Evolutionary conservation across 1,284 basidiomycete species (phyloP).

Genomic region (Hymenochaete sp.): DNA sequence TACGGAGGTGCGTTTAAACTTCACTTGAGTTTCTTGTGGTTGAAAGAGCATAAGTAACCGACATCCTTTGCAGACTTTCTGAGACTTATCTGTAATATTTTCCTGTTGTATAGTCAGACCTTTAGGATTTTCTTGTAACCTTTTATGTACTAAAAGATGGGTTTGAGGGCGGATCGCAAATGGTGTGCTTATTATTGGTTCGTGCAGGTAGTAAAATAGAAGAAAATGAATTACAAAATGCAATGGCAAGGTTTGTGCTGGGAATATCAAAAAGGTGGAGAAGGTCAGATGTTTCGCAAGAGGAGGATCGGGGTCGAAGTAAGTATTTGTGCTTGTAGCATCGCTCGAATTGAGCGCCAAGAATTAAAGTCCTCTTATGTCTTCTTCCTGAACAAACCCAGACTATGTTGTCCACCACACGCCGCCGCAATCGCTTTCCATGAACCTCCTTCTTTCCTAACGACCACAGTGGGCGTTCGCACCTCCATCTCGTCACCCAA

Average conservation of each 20-base stretch:
- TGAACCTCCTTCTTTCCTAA: conserved; percentile 57
- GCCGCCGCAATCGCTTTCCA: conserved; percentile 53
- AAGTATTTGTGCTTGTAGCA: too few relatives aligned
- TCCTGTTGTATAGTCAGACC: background rate
- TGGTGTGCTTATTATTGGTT: too few relatives aligned
- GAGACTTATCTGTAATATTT: conserved; percentile 4
- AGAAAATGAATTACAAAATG: background rate
- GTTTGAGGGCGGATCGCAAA: too few relatives aligned
- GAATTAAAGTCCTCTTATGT: background rate
- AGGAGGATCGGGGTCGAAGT: background rate
- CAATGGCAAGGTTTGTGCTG: background rate
- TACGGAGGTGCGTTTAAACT: conserved; percentile 42
- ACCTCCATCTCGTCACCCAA: conserved; percentile 52
- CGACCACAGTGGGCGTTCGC: conserved; percentile 51
- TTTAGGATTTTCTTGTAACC: background rate
- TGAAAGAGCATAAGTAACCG: too few relatives aligned
- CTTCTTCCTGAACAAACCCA: conserved; percentile 61
- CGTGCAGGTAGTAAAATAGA: background rate
- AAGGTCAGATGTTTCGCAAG: background rate
- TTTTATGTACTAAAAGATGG: too few relatives aligned
- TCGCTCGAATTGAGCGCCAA: too few relatives aligned
- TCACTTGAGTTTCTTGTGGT: background rate
- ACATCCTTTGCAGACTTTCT: conserved; percentile 1
- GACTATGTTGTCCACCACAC: conserved; percentile 65
- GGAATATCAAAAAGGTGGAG: conserved; percentile 2